A percentile compares a stretch with the other conserved stretches of the same genome.
These are phyloP conservation scores for Metrosideros polymorpha DNA, from an alignment of 441 rosid species.

Conservation along the genomic window DNA sequence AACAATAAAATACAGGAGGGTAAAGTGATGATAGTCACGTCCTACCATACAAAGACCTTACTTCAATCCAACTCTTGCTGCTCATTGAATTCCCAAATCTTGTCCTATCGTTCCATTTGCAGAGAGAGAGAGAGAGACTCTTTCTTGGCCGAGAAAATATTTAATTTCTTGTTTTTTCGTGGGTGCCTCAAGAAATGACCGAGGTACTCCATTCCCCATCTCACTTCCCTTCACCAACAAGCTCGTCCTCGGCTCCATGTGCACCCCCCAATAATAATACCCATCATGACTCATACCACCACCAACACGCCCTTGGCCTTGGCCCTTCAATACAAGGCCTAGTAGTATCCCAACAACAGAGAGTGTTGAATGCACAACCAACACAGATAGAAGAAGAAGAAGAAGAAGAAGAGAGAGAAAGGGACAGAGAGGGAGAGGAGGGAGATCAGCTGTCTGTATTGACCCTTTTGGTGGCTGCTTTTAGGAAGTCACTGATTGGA, in stretches of 20 bases:
- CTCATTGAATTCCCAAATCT: conserved; percentile 15
- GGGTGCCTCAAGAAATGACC: conserved; percentile 42
- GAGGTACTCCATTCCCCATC: conserved; percentile 75
- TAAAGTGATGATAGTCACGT: conserved; percentile 56
- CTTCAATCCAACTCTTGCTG: conserved; percentile 83
- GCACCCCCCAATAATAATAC: conserved; percentile 26
- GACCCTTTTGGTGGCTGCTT: conserved; percentile 51
- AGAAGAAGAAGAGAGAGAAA: conserved; percentile 28
- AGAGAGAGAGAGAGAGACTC: conserved; percentile 12
- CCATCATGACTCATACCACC: conserved; percentile 15
- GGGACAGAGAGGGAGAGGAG: conserved; percentile 35
- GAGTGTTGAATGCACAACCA: conserved; percentile 9
- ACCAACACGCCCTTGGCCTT: conserved; percentile 19
- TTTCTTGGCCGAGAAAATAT: conserved; percentile 20
- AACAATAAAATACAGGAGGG: conserved; percentile 1
- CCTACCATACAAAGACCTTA: conserved; percentile 33
- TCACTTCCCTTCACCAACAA: conserved; percentile 88
- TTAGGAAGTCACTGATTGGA: conserved; percentile 67
- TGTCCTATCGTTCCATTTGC: neutral
- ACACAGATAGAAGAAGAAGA: conserved; percentile 17
- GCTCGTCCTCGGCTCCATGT: conserved; percentile 61
- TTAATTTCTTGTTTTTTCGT: conserved; percentile 7
- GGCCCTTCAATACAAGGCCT: neutral
- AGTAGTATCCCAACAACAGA: conserved; percentile 14
- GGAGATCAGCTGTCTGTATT: conserved; percentile 41